phyloP scores from a whole-genome alignment of 2,329 filamentous ascomycete species.

The Phaeosphaeriaceae sp. region DNA sequence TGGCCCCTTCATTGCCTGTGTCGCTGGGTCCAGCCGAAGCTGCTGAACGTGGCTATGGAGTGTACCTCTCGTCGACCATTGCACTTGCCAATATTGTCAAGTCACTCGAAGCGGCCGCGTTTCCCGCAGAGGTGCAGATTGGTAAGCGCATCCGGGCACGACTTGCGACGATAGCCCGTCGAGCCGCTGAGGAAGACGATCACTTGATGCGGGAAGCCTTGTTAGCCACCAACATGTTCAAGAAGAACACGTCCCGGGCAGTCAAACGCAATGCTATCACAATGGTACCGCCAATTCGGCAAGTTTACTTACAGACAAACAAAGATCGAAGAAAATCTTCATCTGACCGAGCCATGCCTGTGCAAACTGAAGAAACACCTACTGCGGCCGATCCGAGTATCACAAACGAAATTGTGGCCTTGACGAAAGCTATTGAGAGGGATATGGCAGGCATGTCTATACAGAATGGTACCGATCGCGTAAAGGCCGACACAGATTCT shows the following conservation, averaged over 20 bases:
- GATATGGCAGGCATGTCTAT: neutral
- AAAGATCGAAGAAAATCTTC: neutral
- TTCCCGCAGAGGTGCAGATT: neutral
- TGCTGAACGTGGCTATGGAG: neutral
- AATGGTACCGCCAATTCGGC: neutral
- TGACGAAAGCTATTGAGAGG: neutral
- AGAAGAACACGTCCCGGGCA: neutral
- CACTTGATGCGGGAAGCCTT: neutral
- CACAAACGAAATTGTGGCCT: neutral
- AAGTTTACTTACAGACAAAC: neutral
- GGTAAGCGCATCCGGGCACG: constrained; percentile 1
- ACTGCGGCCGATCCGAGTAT: neutral
- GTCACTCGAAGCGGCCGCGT: neutral
- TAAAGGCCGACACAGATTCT: neutral
- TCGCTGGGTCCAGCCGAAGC: neutral
- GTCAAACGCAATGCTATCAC: neutral
- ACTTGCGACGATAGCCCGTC: constrained; percentile 4
- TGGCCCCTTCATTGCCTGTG: neutral
- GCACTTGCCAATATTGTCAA: neutral
- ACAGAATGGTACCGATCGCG: neutral
- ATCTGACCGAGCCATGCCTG: neutral
- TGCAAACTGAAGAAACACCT: neutral
- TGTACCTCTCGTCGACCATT: neutral
- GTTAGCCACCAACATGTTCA: neutral
- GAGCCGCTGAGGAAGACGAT: constrained; percentile 4